Conservation (phyloP, 768 basidiomycete species). For the Gymnopilus junonius region DNA sequence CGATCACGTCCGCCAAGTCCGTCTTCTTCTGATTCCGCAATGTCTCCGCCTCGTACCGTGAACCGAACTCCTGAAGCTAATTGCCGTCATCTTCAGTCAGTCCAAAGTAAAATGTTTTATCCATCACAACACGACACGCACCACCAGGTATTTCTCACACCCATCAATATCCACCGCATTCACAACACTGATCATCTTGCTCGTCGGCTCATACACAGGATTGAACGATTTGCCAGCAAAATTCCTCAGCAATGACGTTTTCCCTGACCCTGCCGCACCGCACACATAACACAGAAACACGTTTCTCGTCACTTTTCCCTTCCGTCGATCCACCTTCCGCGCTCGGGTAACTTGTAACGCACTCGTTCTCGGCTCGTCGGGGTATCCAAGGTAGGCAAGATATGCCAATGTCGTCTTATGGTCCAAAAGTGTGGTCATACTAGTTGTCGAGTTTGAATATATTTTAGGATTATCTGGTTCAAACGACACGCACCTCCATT, state of each 20-base stretch:
- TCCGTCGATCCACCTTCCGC: constrained; percentile 82
- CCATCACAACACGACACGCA: constrained; percentile 53
- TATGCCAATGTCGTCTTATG: constrained; percentile 91
- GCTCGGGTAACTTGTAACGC: constrained; percentile 87
- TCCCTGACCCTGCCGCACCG: constrained; percentile 95
- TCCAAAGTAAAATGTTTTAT: neutral
- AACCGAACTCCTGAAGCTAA: constrained; percentile 97
- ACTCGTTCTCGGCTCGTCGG: constrained; percentile 74
- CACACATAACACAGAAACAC: constrained; percentile 94
- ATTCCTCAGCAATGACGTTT: constrained; percentile 83
- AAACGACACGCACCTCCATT: constrained; percentile 79
- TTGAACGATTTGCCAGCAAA: constrained; percentile 86
- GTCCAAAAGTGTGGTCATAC: constrained; percentile 97
- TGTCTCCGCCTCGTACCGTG: constrained; percentile 91
- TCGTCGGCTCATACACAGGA: constrained; percentile 84
- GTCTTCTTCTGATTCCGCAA: constrained; percentile 89
- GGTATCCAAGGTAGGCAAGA: constrained; percentile 94
- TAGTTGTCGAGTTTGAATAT: constrained; percentile 36
- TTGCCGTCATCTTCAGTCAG: neutral
- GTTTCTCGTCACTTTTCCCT: constrained; percentile 86
- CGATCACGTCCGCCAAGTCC: constrained; percentile 91
- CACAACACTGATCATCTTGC: constrained; percentile 88
- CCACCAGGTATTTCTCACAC: constrained; percentile 94
- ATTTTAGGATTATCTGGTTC: no score
- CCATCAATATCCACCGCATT: constrained; percentile 95